A percentile compares a stretch with the other conserved stretches of the same genome.
Conservation (phyloP, 164 flowering plant genomes). For the Liriodendron chinense region DNA sequence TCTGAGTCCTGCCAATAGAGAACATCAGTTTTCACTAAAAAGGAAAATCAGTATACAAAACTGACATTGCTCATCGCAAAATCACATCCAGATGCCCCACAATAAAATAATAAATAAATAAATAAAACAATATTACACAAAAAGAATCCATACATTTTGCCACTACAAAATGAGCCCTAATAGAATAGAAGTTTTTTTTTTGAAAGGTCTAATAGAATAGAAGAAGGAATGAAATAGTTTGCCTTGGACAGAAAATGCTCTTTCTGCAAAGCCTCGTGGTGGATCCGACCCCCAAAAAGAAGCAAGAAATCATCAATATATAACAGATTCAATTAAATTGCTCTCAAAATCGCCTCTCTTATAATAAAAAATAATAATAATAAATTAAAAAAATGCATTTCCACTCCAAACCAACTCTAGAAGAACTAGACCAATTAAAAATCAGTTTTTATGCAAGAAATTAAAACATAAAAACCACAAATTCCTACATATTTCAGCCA, state of each 20-base stretch:
- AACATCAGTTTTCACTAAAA: neutral
- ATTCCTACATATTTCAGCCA: too few relatives aligned
- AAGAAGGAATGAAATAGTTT: too few relatives aligned
- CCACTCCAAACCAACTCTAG: neutral
- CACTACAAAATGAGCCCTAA: too few relatives aligned
- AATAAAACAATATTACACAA: too few relatives aligned
- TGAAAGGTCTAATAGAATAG: too few relatives aligned
- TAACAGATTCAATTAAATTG: neutral
- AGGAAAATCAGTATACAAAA: neutral
- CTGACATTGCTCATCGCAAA: neutral
- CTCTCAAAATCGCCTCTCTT: neutral
- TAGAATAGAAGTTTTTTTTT: too few relatives aligned
- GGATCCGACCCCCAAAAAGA: too few relatives aligned
- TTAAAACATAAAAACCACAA: neutral
- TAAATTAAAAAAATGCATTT: too few relatives aligned
- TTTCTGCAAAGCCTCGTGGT: too few relatives aligned
- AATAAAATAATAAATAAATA: too few relatives aligned
- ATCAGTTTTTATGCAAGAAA: neutral
- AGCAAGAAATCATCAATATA: neutral
- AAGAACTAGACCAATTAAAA: neutral
- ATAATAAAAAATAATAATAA: neutral
- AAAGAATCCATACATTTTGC: too few relatives aligned
- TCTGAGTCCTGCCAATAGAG: neutral
- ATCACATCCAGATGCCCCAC: neutral
- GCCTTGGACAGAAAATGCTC: too few relatives aligned